phyloP scores from a whole-genome alignment of 2,329 filamentous ascomycete genomes.

The Periconia sp. region DNA sequence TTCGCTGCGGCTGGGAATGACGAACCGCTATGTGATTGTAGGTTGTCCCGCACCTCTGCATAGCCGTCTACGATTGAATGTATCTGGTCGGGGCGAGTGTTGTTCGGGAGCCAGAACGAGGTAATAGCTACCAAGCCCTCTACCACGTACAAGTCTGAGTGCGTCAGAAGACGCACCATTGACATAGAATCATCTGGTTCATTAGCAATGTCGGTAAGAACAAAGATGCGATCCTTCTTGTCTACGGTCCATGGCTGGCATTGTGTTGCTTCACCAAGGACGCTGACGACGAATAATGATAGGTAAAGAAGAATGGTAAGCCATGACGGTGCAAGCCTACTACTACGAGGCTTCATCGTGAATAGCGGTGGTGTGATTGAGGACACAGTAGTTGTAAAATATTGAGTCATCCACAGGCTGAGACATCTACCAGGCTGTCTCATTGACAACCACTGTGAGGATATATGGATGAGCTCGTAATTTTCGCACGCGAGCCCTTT shows the following conservation, averaged over 20 bases:
- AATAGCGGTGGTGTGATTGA: no score
- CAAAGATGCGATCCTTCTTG: constrained; percentile 28
- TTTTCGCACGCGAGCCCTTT: no score
- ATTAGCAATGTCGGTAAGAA: constrained; percentile 35
- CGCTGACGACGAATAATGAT: background rate
- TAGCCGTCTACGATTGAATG: constrained; percentile 18
- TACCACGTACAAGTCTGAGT: constrained; percentile 25
- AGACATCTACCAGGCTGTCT: no score
- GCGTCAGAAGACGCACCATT: constrained; percentile 26
- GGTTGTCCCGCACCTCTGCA: constrained; percentile 40
- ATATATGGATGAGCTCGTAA: no score
- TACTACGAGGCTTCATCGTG: no score
- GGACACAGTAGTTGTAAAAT: no score
- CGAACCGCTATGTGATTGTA: constrained; percentile 52
- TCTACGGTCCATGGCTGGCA: constrained; percentile 16
- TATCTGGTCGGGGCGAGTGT: constrained; percentile 18
- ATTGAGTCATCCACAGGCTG: no score
- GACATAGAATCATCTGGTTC: constrained; percentile 37
- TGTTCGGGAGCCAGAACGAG: constrained; percentile 35
- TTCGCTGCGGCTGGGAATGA: constrained; percentile 50
- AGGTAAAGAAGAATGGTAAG: background rate
- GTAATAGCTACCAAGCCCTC: constrained; percentile 29
- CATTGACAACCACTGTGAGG: no score
- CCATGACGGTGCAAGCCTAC: no score
- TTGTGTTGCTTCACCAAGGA: background rate